Conservation (phyloP, 208 protist species). For the Trypanosoma lewisi region DNA sequence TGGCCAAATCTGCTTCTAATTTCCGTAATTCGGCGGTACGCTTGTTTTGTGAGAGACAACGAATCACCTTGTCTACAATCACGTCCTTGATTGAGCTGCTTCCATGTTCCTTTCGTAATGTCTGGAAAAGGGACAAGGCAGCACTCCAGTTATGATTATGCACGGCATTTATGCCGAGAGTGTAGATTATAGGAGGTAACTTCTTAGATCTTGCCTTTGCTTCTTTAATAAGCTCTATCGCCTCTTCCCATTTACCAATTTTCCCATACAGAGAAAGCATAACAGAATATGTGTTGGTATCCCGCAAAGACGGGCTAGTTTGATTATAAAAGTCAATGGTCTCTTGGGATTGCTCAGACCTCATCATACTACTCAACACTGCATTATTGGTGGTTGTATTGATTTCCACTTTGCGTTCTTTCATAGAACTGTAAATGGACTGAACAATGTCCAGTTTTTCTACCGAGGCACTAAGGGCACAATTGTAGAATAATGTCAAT, state of each 20-base stretch:
- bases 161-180: constrained; percentile 55
- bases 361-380: constrained; percentile 68
- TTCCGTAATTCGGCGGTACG: constrained; percentile 59
- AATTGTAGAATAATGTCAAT: constrained; percentile 88
- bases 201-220: constrained; percentile 41
- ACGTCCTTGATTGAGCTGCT: constrained; percentile 56
- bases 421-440: constrained; percentile 49
- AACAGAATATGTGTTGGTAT: constrained; percentile 78
- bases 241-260: constrained; percentile 59
- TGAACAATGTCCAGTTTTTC: constrained; percentile 56
- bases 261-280: constrained; percentile 76
- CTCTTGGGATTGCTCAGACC: constrained; percentile 49
- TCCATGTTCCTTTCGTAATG: constrained; percentile 69
- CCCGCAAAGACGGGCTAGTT: constrained; percentile 31
- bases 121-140: constrained; percentile 68
- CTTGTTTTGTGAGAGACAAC: constrained; percentile 67
- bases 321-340: constrained; percentile 59
- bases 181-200: constrained; percentile 58
- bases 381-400: constrained; percentile 86
- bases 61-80: constrained; percentile 73
- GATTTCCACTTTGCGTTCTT: constrained; percentile 30
- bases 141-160: constrained; percentile 63
- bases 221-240: constrained; percentile 49
- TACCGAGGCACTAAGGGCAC: constrained; percentile 72
- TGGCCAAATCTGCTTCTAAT: constrained; percentile 66